phyloP scores from a whole-genome alignment of 306 rosid genomes.

The Pterocarpus macrocarpus region DNA sequence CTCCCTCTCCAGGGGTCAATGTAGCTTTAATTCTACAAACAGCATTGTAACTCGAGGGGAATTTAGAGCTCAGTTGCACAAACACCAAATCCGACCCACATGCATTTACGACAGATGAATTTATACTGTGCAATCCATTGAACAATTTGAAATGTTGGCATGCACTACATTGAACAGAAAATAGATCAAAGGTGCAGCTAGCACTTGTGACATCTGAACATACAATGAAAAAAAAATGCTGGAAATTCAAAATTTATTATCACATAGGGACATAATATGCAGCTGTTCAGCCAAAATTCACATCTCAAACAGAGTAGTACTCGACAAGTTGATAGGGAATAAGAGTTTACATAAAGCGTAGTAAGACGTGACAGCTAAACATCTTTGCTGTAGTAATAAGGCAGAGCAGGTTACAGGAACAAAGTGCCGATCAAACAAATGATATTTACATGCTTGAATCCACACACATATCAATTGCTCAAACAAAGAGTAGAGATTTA shows the following conservation, averaged over 20 bases:
- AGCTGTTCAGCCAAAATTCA: background rate
- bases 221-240: background rate
- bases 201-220: background rate
- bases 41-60: constrained; percentile 47
- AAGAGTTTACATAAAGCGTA: background rate
- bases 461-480: background rate
- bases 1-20: constrained; percentile 66
- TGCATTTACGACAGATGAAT: constrained; percentile 22
- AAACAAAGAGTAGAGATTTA: background rate
- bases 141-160: constrained; percentile 44
- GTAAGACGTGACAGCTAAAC: constrained; percentile 16
- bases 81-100: constrained; percentile 27
- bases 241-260: background rate
- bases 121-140: constrained; percentile 34
- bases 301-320: background rate
- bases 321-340: background rate
- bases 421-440: background rate
- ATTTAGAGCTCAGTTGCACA: constrained; percentile 45
- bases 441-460: too few relatives aligned
- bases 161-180: constrained; percentile 34
- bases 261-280: background rate
- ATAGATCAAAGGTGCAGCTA: constrained; percentile 1
- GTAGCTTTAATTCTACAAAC: constrained; percentile 59
- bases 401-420: background rate
- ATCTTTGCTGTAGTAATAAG: background rate